These are phyloP conservation scores for Houttuynia cordata DNA, from an alignment of 164 flowering plant species.

Conservation along the genomic window DNA sequence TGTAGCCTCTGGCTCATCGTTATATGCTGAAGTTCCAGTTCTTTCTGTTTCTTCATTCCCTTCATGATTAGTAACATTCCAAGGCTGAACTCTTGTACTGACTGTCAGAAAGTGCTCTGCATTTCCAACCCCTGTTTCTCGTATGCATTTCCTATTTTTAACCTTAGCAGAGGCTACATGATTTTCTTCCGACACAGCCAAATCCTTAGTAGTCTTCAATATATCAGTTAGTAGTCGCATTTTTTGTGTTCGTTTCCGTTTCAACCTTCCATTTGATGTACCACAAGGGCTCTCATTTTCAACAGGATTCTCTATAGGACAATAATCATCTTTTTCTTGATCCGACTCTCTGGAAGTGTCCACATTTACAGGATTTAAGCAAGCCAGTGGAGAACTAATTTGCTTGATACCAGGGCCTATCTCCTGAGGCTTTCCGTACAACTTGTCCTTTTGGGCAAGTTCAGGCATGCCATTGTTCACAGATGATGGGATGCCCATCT, in stretches of 20 bases:
- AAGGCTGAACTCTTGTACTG: neutral
- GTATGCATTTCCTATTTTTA: conserved; percentile 1
- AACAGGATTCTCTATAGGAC: conserved; percentile 17
- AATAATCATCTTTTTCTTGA: conserved; percentile 10
- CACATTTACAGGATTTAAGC: conserved; percentile 4
- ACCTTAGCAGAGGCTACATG: neutral
- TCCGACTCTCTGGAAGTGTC: conserved; percentile 14
- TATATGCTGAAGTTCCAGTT: neutral
- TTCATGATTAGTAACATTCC: neutral
- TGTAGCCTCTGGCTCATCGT: conserved; percentile 6
- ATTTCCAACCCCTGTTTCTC: conserved; percentile 6
- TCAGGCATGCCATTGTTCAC: conserved; percentile 7
- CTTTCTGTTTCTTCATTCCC: conserved; percentile 7
- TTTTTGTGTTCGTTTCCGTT: conserved; percentile 28
- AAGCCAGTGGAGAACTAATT: conserved; percentile 15
- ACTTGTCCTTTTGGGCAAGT: conserved; percentile 4
- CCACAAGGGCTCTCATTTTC: conserved; percentile 9
- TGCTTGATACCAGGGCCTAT: neutral
- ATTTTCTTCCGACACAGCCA: conserved; percentile 10
- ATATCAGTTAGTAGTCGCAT: conserved; percentile 38
- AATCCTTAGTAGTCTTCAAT: conserved; percentile 17
- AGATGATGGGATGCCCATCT: conserved; percentile 7
- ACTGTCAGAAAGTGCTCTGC: neutral
- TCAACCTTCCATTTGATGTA: conserved; percentile 14
- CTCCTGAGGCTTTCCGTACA: neutral